phyloP scores from a whole-genome alignment of 2,329 filamentous ascomycete genomes.

The Pyrenophora seminiperda region DNA sequence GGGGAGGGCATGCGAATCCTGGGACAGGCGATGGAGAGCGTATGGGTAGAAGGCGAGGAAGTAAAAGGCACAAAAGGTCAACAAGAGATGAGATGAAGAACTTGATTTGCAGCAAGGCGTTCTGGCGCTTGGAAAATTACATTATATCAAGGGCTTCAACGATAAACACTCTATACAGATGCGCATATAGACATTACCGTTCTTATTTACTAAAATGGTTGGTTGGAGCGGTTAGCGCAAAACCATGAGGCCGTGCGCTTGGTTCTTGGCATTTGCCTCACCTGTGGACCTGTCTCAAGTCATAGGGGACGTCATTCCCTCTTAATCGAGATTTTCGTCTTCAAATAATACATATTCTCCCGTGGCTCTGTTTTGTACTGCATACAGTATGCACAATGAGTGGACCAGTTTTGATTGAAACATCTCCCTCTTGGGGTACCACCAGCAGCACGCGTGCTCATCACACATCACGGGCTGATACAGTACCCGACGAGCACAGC shows the following conservation, averaged over 20 bases:
- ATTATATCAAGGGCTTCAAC: not conserved
- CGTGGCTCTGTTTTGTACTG: not conserved
- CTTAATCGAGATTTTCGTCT: not conserved
- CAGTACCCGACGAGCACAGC: not conserved
- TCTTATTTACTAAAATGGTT: slow-evolving; percentile 3
- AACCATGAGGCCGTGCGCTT: slow-evolving; percentile 3
- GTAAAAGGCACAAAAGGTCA: slow-evolving; percentile 41
- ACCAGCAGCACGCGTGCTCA: not conserved
- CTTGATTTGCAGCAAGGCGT: slow-evolving; percentile 27
- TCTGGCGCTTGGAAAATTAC: slow-evolving; percentile 6
- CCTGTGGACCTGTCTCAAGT: not conserved
- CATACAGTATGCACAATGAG: not conserved
- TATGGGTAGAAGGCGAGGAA: slow-evolving; percentile 52
- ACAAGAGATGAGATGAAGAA: slow-evolving; percentile 39
- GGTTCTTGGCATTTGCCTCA: slow-evolving; percentile 14
- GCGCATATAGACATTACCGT: not conserved
- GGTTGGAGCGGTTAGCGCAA: slow-evolving; percentile 14
- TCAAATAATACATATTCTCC: not conserved
- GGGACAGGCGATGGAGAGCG: slow-evolving; percentile 66
- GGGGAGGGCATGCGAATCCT: slow-evolving; percentile 76
- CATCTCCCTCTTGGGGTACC: slow-evolving; percentile 1
- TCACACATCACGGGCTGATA: not conserved
- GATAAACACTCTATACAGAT: too few relatives aligned
- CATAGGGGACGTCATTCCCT: not conserved
- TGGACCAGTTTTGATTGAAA: slow-evolving; percentile 1